Evolutionary conservation across 208 protist genomes (phyloP), one percentile per base, ranked within the genome.

Genomic region (Dictyostelium gargantuum): DNA sequence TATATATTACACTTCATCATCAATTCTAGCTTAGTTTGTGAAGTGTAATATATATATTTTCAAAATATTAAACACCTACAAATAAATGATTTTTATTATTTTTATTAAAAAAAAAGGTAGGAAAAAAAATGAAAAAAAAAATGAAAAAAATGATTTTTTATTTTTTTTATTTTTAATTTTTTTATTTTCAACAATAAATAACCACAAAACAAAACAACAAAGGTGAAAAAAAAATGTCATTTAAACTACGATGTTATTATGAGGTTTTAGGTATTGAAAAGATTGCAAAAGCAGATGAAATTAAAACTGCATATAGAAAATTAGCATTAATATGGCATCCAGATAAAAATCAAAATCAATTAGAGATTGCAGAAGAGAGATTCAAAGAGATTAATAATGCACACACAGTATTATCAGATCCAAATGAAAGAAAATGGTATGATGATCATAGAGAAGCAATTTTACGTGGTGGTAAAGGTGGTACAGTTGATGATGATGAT

Each of bases 381-480:
- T 96, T 96, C 58, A 94, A 95, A 58, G 93, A 96, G 81, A 66
- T 96, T 11, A 74, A 96, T 46, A 40, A 80, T 32, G 95, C 95
- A 3, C 96, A 97, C 77, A 68, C 54, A 15, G 61, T 96, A n/a
- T 93, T 96, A 23, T 89, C 54, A 17, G 95, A 96, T 81, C 66
- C 95, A 23, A 48, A 95, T n/a, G 93, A 96, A 91, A 77, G 94
- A 52, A 72, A 85, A 21, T 96, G 94, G 95, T 96, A 96, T 42
- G 95, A 96, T 58, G 81, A 91, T 48, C 95, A 96, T 84, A 79
- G 94, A 11, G 95, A 96, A 13, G 42, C 79, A 21, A 96, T 96
- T 68, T 66, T 96, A n/a, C 82, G 94, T 38, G 95, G 89, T 9
- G 56, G 74, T 46, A 75, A 10, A 75, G 52, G 61, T 44, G 77